These are phyloP conservation scores for Puccinia triticina DNA, from an alignment of 1,284 basidiomycete genomes.

Conservation along the genomic window DNA sequence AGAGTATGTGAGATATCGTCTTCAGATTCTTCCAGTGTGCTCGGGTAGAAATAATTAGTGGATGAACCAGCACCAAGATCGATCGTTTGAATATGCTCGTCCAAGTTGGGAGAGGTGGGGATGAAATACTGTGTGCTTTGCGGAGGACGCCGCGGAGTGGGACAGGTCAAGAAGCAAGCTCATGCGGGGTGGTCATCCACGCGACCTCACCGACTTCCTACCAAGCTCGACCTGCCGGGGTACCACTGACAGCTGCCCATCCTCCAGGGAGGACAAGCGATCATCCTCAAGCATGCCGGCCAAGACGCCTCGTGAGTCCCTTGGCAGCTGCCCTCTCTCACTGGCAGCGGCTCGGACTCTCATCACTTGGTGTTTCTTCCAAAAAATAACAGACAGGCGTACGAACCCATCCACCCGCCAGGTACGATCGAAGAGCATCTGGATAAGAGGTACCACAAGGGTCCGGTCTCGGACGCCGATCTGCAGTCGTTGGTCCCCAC, in stretches of 20 bases:
- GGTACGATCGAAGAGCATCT: conserved; percentile 82
- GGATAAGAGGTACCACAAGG: conserved; percentile 74
- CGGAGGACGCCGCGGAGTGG: too few relatives aligned
- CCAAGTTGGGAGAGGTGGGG: conserved; percentile 4
- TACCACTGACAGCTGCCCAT: too few relatives aligned
- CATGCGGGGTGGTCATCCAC: conserved; percentile 45
- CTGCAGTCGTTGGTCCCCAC: conserved; percentile 64
- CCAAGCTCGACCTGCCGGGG: neutral
- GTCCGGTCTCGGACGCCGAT: conserved; percentile 70
- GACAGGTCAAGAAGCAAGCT: conserved; percentile 12
- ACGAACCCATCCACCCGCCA: conserved; percentile 76
- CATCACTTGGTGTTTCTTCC: too few relatives aligned
- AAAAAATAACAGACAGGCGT: neutral
- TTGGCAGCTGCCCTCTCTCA: too few relatives aligned
- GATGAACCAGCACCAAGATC: neutral
- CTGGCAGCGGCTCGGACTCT: too few relatives aligned
- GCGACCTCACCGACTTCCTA: conserved; percentile 40
- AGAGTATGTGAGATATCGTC: too few relatives aligned
- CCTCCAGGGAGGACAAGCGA: conserved; percentile 44
- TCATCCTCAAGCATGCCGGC: conserved; percentile 47
- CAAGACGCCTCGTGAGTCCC: conserved; percentile 42
- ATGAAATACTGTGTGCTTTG: neutral
- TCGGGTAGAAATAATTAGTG: neutral
- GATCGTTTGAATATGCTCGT: conserved; percentile 6
- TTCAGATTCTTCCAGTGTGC: neutral